phyloP scores from a whole-genome alignment of 164 flowering plant genomes.

The Piper betle region DNA sequence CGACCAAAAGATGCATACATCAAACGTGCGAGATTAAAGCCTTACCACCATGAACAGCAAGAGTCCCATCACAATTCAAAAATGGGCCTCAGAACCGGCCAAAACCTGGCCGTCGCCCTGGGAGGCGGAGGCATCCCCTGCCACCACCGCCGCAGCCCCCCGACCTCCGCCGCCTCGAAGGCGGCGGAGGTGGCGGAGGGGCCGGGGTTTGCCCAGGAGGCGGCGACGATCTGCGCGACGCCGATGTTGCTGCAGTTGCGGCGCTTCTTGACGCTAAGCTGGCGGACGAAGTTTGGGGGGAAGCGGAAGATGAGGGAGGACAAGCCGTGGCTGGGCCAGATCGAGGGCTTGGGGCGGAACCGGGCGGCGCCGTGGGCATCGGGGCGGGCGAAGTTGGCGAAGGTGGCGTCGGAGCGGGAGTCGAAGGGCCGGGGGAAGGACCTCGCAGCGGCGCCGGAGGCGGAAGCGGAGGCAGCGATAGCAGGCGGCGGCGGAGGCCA shows the following conservation, averaged over 20 bases:
- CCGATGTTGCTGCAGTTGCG: conserved; percentile 97
- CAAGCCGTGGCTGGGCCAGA: conserved; percentile 4
- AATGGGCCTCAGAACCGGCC: conserved; percentile 27
- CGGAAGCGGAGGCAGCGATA: conserved; percentile 12
- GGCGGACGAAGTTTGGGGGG: conserved; percentile 91
- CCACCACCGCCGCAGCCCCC: conserved; percentile 7
- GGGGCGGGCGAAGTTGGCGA: conserved; percentile 10
- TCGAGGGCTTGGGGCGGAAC: conserved; percentile 1
- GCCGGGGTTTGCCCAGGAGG: conserved; percentile 74
- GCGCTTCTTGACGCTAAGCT: conserved; percentile 82
- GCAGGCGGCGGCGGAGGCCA: conserved; percentile 45
- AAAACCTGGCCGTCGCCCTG: conserved; percentile 26
- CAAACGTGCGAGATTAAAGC: not conserved
- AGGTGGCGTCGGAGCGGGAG: conserved; percentile 31
- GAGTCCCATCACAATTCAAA: conserved; percentile 67
- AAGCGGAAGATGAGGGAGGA: conserved; percentile 62
- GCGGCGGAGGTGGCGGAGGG: conserved; percentile 29
- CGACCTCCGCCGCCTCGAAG: conserved; percentile 19
- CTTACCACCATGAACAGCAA: conserved; percentile 87
- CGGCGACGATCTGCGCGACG: conserved; percentile 87
- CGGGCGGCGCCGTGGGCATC: conserved; percentile 1
- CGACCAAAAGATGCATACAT: not conserved
- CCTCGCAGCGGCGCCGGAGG: conserved; percentile 13
- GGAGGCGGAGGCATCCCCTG: not conserved
- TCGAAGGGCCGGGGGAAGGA: conserved; percentile 36